Evolutionary conservation across 441 rosid species (phyloP), one percentile per base, ranked within the genome.

Genomic region (Mallotus japonicus): DNA sequence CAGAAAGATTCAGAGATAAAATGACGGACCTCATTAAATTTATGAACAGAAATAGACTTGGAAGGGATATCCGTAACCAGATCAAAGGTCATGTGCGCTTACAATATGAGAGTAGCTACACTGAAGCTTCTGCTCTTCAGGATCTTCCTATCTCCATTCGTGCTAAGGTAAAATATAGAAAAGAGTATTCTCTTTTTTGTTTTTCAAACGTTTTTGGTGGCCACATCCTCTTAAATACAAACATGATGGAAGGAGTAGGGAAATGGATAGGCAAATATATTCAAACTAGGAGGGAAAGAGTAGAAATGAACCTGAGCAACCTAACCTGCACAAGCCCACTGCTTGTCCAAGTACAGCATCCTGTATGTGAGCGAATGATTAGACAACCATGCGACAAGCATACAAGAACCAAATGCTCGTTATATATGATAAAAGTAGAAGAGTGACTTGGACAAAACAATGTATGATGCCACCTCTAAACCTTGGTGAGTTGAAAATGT

Each of bases 131-230:
- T 65, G 85, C 84, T 77, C 90, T 95, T 79, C 97, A 90, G 76
- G 97, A 95, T 77, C 79, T 92, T 65, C 99, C 99, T 54, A 81
- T 90, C 71, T 90, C 99, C 32, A 91, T 95, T 76, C 96, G 99
- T 44, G 91, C 98, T 59, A 95, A 92, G 93, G 99, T 92, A 83
- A 82, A 57, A 6, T 71, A 16, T 55, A 0, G 13, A 5, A 15
- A 16, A 34, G 19, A 44, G 37, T 32, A 6, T 17, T 8, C 14
- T 22, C 3, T 54, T 17, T 61, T 49, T 16, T 16, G 40, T 53
- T 69, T 69, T 16, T 16, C 34, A 10, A 1, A 2, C 61, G n/a
- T 58, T 53, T 24, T 12, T 49, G 19, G 12, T 37, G 16, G 6
- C 10, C 15, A 16, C 10, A 24, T 24, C 54, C 19, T 40, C 3